Base-by-base conservation (phyloP, 345 rosid genomes). In the Rhodomyrtus tomentosa region DNA sequence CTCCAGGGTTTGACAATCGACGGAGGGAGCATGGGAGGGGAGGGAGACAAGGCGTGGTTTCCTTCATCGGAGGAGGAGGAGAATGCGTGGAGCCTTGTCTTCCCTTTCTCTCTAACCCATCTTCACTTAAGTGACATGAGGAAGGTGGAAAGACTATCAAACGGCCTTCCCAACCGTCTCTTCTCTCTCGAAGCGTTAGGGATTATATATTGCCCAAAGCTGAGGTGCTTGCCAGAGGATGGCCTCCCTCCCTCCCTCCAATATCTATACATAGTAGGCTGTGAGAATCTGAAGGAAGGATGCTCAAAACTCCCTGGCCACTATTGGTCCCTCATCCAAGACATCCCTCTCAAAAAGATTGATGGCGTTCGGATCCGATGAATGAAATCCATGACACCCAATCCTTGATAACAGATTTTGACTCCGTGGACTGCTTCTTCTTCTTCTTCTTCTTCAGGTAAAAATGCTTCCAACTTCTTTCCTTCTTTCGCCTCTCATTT, bases 251-350 rank as follows among this genome's bases (percentile, higher is more conserved):
- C 29, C 16, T 55, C 62, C 1, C 40, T 38, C 40, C 40, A 38
- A 38, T 38, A 5, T 0, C 0, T 0, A 0, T 1, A 10, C 0
- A 25, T 55, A 55, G 0, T 0, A 0, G 0, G 3, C 10, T 25
- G 32, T 3, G 2, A 5, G 72, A 27, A 0, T 58, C 20, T 27
- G 20, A 13, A 27, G 6, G 72, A 58, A 5, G 36, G 0, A 58
- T 58, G 20, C 72, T 27, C 36, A 14, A 58, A 58, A 14, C 72
- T 5, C 10, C 0, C 36, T 1, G 20, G 20, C 20, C 4, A 55
- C 62, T 25, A 25, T 55, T 55, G 62, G 62, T 32, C 62, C 32
- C 16, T 55, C 29, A 25, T 55, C 16, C 62, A 5, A 55, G 62
- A 58, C 9, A 58, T 58, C 72, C 36, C 72, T 0, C 0, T 0